Base-by-base conservation (phyloP, 2,329 filamentous ascomycete genomes). In the Alternaria sp. region DNA sequence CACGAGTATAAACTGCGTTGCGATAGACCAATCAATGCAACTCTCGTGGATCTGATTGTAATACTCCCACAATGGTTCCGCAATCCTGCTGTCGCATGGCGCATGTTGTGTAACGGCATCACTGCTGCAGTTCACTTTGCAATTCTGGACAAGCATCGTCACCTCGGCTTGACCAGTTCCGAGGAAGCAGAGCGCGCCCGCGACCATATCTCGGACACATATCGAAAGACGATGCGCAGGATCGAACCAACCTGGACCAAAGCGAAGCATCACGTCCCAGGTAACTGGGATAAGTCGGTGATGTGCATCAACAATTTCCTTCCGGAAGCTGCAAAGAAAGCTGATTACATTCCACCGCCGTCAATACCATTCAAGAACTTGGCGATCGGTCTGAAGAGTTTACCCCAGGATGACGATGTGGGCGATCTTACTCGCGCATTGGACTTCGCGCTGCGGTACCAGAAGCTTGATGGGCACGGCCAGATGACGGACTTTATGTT, bases 381-480 rank as follows among this genome's bases (percentile, higher is more conserved):
- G 3, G 62, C 63, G 4, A n/a, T 43, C 1, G 67, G 65, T 1
- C 55, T 77, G 23, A 69, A 71, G 57, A 63, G 68, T 57, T 19
- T 74, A 13, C 75, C 75, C 13, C 25, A 61, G 17, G 67, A 67
- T 1, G 5, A 21, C 12, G 62, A 75, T 44, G 67, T 70, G 11
- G 69, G 70, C 2, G 73, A 77, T 28, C 61, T 77, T 4, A 77
- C 73, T 0, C 67, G 67, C 6, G 70, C 68, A n/a, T 51, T 77
- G 3, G 17, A 66, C 2, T 73, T 68, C 46, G 63, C 67, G 5
- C 25, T 72, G 25, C 30, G 50, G 3, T 52, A 67, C 26, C 36
- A 53, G 3, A 61, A 72, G 43, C 2, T 30, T 3, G 43, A 51
- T 23, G 32, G 40, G 13, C 6, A 56, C 25, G 59, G 55, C 5